These are phyloP conservation scores for Guillardia theta DNA, from an alignment of 78 protist genomes.

Conservation along the genomic window DNA sequence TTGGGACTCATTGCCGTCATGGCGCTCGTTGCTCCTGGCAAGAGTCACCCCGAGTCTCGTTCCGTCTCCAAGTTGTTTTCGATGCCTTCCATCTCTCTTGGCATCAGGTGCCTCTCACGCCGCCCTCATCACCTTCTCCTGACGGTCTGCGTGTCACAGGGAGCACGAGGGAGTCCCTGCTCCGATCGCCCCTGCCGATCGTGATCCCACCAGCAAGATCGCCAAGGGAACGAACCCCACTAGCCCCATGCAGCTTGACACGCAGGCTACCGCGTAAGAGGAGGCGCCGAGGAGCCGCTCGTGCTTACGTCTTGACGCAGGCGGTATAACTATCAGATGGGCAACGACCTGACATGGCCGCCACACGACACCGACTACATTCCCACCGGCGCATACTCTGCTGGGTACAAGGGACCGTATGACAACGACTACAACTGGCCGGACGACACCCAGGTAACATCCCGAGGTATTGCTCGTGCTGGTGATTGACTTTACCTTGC, in stretches of 20 bases:
- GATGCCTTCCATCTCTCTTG: neutral
- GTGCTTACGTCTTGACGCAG: neutral
- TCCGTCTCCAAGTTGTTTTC: neutral
- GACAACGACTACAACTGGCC: constrained; percentile 27
- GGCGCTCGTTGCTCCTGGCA: too few species aligned
- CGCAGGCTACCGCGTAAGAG: neutral
- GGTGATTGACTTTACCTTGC: neutral
- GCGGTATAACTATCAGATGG: constrained; percentile 36
- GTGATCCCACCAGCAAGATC: neutral
- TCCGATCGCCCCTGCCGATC: neutral
- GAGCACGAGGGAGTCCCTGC: neutral
- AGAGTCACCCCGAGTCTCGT: too few species aligned
- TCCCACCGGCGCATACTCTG: constrained; percentile 6
- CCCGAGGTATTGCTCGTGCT: neutral
- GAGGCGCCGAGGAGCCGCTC: neutral
- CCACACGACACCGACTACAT: constrained; percentile 21
- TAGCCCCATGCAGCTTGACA: neutral
- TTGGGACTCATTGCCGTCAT: too few species aligned
- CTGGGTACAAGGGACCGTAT: constrained; percentile 23
- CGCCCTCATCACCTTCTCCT: neutral
- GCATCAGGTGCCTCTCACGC: neutral
- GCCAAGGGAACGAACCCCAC: neutral
- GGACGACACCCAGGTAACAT: neutral
- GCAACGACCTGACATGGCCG: neutral
- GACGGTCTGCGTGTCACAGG: neutral